phyloP scores from a whole-genome alignment of 768 basidiomycete genomes.

The Naematelia encephala region DNA sequence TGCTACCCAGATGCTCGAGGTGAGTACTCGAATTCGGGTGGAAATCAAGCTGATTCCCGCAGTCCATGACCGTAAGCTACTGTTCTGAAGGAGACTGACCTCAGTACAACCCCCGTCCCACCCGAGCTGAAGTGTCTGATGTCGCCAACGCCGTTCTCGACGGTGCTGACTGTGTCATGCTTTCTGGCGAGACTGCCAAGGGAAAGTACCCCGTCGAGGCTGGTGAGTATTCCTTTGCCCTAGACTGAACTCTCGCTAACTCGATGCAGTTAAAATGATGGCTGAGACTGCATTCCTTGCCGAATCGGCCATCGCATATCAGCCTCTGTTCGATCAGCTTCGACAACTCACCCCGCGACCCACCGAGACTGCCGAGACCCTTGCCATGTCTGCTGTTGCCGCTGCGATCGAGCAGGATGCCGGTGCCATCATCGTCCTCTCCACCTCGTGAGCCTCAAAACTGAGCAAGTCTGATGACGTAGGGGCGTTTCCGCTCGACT shows the following conservation, averaged over 20 bases:
- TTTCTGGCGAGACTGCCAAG: conserved; percentile 99
- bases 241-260: not conserved
- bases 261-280: conserved; percentile 88
- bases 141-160: conserved; percentile 99
- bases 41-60: not conserved
- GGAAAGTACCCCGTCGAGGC: conserved; percentile 94
- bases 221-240: conserved; percentile 56
- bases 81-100: conserved; percentile 12
- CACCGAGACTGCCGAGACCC: conserved; percentile 90
- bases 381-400: conserved; percentile 92
- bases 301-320: conserved; percentile 92
- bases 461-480: not conserved
- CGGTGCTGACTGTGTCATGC: conserved; percentile 98
- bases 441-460: conserved; percentile 59
- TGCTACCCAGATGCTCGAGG: conserved; percentile 99
- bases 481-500: conserved; percentile 91
- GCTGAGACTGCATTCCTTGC: conserved; percentile 97
- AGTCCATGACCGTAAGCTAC: conserved; percentile 84
- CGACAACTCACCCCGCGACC: conserved; percentile 74
- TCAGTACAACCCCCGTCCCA: conserved; percentile 92
- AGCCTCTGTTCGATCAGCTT: conserved; percentile 87
- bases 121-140: conserved; percentile 97
- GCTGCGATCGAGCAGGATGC: conserved; percentile 94
- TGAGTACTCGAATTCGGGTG: conserved; percentile 44
- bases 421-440: conserved; percentile 89